These are phyloP conservation scores for Eragrostis curvula DNA, from an alignment of 176 grass and related monocot species.

Conservation along the genomic window DNA sequence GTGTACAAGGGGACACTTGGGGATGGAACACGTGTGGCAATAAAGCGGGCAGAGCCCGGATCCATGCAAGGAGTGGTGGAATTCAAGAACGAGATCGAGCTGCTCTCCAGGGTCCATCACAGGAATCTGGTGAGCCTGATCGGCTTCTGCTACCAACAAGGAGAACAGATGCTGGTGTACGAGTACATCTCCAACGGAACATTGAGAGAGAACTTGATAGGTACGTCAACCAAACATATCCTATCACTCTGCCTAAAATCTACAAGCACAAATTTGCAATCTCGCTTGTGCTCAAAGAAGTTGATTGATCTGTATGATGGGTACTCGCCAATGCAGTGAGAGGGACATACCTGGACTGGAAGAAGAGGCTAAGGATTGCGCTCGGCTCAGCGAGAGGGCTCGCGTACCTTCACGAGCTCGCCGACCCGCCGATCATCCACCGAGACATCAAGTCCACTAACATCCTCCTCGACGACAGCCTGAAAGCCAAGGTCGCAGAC, in stretches of 20 bases:
- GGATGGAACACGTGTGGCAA: slow-evolving; percentile 64
- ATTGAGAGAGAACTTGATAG: slow-evolving; percentile 62
- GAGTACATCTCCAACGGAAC: slow-evolving; percentile 75
- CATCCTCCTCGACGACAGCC: slow-evolving; percentile 74
- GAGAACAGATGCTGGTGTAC: slow-evolving; percentile 83
- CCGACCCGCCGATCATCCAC: slow-evolving; percentile 80
- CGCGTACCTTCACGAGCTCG: slow-evolving; percentile 80
- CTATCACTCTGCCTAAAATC: not conserved
- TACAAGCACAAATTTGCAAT: not conserved
- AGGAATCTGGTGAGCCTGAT: slow-evolving; percentile 77
- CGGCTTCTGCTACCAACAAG: slow-evolving; percentile 83
- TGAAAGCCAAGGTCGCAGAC: slow-evolving; percentile 76
- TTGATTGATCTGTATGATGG: not conserved
- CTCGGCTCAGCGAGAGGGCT: slow-evolving; percentile 72
- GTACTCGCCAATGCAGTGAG: slow-evolving; percentile 31
- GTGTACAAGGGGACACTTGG: slow-evolving; percentile 69
- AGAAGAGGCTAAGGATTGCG: slow-evolving; percentile 69
- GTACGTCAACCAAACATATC: not conserved
- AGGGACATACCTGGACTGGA: slow-evolving; percentile 69
- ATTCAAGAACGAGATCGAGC: slow-evolving; percentile 89
- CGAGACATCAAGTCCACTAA: slow-evolving; percentile 66
- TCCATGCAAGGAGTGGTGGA: slow-evolving; percentile 62
- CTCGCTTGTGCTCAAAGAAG: not conserved
- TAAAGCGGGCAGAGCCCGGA: slow-evolving; percentile 62
- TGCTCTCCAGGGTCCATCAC: slow-evolving; percentile 83